Conservation (phyloP, 441 rosid genomes). For the Gossypium lobatum region DNA sequence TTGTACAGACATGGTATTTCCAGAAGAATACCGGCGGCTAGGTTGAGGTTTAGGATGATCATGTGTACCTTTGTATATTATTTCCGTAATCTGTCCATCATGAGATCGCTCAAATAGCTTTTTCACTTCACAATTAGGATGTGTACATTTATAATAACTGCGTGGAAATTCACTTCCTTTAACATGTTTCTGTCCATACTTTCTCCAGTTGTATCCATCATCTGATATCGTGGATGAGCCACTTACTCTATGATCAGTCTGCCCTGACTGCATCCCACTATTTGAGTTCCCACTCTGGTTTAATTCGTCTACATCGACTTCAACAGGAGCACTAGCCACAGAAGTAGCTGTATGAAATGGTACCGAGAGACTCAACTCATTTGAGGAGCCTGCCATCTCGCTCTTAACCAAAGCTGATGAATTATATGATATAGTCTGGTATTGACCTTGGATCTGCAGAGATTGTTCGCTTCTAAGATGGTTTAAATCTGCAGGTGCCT, state of each 20-base stretch:
- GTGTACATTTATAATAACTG: slow-evolving; percentile 97
- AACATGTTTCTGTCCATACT: slow-evolving; percentile 94
- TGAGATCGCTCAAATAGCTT: slow-evolving; percentile 88
- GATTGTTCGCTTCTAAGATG: slow-evolving; percentile 38
- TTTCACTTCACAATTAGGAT: slow-evolving; percentile 95
- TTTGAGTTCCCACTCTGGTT: slow-evolving; percentile 39
- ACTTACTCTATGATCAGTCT: slow-evolving; percentile 54
- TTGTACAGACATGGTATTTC: slow-evolving; percentile 47
- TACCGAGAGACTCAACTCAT: slow-evolving; percentile 48
- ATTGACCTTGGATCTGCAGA: slow-evolving; percentile 41
- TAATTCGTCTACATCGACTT: slow-evolving; percentile 55
- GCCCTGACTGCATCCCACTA: slow-evolving; percentile 32
- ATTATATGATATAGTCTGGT: slow-evolving; percentile 37
- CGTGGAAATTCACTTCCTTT: slow-evolving; percentile 96
- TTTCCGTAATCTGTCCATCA: slow-evolving; percentile 83
- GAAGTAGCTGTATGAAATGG: slow-evolving; percentile 38
- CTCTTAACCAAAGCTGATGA: slow-evolving; percentile 38
- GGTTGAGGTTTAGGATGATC: slow-evolving; percentile 97
- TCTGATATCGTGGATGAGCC: slow-evolving; percentile 46
- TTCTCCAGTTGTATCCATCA: slow-evolving; percentile 97
- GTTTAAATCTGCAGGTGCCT: slow-evolving; percentile 71
- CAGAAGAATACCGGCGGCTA: slow-evolving; percentile 59
- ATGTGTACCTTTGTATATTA: slow-evolving; percentile 87
- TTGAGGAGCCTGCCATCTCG: slow-evolving; percentile 60
- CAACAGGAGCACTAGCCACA: slow-evolving; percentile 37